Evolutionary conservation across 2,329 filamentous ascomycete genomes (phyloP).

Genomic region (Penicillium sp.): DNA sequence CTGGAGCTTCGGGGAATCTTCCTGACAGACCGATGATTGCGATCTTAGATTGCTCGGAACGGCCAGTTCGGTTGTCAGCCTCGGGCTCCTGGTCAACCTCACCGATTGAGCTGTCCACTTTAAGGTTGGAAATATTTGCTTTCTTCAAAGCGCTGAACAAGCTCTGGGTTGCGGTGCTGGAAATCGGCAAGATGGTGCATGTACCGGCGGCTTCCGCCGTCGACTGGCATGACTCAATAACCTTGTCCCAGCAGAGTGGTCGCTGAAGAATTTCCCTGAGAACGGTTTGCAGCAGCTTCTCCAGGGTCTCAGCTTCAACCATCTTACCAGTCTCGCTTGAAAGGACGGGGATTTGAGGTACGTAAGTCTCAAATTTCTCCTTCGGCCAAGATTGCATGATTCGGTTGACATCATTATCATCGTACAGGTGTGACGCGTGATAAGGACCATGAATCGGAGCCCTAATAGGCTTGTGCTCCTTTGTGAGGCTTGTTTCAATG

Average conservation of each 20-base stretch:
- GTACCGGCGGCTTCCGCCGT: constrained; percentile 18
- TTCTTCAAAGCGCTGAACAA: constrained; percentile 36
- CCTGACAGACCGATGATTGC: constrained; percentile 84
- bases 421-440: constrained; percentile 60
- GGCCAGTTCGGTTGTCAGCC: constrained; percentile 29
- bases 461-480: constrained; percentile 52
- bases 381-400: constrained; percentile 47
- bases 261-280: constrained; percentile 42
- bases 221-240: constrained; percentile 36
- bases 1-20: constrained; percentile 73
- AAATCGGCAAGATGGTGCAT: constrained; percentile 33
- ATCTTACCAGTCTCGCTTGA: constrained; percentile 41
- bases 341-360: constrained; percentile 37
- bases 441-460: constrained; percentile 62
- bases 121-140: constrained; percentile 25
- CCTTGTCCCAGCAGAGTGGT: constrained; percentile 46
- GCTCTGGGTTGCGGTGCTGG: constrained; percentile 36
- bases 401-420: constrained; percentile 52
- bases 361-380: constrained; percentile 29
- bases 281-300: constrained; percentile 34
- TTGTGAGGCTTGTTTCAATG: constrained; percentile 53
- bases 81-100: constrained; percentile 27
- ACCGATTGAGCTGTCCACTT: constrained; percentile 29
- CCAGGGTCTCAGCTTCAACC: constrained; percentile 31
- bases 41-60: constrained; percentile 61